A percentile compares a stretch with the other conserved stretches of the same genome.
These are phyloP conservation scores for Leccinum pellstonianum DNA, from an alignment of 768 basidiomycete species.

Conservation along the genomic window DNA sequence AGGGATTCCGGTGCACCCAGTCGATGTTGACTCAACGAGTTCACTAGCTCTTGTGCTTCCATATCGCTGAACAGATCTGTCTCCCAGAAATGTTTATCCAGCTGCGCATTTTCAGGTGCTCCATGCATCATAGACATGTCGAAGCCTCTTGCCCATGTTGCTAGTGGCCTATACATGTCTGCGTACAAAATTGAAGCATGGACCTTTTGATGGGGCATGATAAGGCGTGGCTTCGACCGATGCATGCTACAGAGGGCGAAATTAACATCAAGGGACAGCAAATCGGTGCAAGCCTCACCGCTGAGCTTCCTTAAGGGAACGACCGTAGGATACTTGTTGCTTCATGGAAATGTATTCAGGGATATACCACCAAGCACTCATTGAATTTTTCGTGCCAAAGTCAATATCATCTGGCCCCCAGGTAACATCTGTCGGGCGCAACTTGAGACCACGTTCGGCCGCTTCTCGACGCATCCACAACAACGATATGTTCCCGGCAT, in stretches of 20 bases:
- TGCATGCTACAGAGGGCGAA: slow-evolving; percentile 3
- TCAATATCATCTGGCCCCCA: slow-evolving; percentile 18
- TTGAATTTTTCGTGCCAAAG: slow-evolving; percentile 13
- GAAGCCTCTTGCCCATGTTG: background rate
- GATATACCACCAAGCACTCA: slow-evolving; percentile 4
- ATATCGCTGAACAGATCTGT: slow-evolving; percentile 10
- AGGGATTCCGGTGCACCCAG: slow-evolving; percentile 8
- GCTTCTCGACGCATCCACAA: background rate
- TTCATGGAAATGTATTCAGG: slow-evolving; percentile 13
- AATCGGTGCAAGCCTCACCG: slow-evolving; percentile 1
- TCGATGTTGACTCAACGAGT: background rate
- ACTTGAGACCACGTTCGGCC: background rate
- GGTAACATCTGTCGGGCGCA: slow-evolving; percentile 17
- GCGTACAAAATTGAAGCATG: background rate
- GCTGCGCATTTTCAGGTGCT: background rate
- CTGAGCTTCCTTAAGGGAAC: background rate
- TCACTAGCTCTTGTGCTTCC: slow-evolving; percentile 2
- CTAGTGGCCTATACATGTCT: background rate
- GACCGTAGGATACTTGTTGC: slow-evolving; percentile 3
- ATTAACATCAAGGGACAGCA: background rate
- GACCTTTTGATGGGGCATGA: background rate
- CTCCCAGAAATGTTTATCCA: slow-evolving; percentile 8
- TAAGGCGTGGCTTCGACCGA: slow-evolving; percentile 12
- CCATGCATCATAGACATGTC: background rate
- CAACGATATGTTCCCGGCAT: background rate